Evolutionary conservation across 192 early-diverging fungal genomes (phyloP), one percentile per base, ranked within the genome.

Genomic region (Backusella sp.): DNA sequence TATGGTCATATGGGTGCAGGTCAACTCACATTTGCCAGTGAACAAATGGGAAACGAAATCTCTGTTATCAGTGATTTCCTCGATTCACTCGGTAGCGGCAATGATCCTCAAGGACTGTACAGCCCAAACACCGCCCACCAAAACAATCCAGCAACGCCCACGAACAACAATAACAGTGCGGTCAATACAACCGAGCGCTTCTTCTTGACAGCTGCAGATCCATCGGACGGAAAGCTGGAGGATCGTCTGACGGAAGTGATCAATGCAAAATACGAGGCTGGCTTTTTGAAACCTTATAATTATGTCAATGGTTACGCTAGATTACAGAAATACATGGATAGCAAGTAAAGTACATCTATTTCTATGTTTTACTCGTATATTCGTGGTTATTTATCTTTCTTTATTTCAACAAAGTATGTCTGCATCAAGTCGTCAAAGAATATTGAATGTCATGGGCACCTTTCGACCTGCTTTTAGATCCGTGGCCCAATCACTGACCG

Each of bases 201-300:
- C 84, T 90, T 96, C 73, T 88, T 97, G 52, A 96, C 94, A 3
- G 96, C 96, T 1, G 97, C 97, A 4, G 96, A 99, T 80, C 97
- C 97, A 0, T 88, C 85, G 34, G 94, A 96, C 73, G 93, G 92
- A 26, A 90, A 91, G 42, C 89, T 91, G 7, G 95, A 96, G 83
- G 96, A 96, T 75, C 90, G 96, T 76, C 85, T 99, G 73, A 94
- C 89, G 28, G 92, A 95, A 73, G 93, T 99, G 28, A 96, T 99
- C 81, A 93, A 93, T 77, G 96, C 97, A 12, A 99, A 99, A 80
- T 96, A 95, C 73, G 95, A 99, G 76, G 96, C 96, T 19, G 97
- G 97, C 0, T 90, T 97, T 68, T 85, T 99, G 70, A 97, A 96
- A 79, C 97, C 97, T 21, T 96, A 96, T 90, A 96, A 99, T 86